phyloP scores from a whole-genome alignment of 805 yeast genomes.

The Metahyphopichia silvanorum region DNA sequence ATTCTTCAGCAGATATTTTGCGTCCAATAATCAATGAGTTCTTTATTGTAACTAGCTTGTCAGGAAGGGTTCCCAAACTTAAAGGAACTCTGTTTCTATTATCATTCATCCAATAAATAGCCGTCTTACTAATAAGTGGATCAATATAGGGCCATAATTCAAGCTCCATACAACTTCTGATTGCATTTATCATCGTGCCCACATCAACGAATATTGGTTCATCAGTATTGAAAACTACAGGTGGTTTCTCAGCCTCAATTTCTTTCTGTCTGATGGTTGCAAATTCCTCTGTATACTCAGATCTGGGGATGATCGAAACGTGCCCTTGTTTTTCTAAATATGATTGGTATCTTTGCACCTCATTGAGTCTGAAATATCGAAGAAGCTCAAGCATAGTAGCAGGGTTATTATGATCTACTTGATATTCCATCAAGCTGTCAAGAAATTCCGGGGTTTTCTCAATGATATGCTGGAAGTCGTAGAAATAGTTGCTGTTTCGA shows the following conservation, averaged over 20 bases:
- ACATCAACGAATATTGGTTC: constrained; percentile 14
- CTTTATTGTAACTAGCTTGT: constrained; percentile 1
- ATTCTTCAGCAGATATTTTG: constrained; percentile 7
- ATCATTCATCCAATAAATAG: constrained; percentile 10
- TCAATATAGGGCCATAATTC: constrained; percentile 27
- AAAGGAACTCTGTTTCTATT: constrained; percentile 6
- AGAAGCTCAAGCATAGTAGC: constrained; percentile 21
- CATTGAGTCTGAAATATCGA: constrained; percentile 22
- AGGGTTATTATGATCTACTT: constrained; percentile 14
- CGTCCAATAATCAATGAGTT: constrained; percentile 10
- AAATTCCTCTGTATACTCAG: no score
- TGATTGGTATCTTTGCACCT: constrained; percentile 19
- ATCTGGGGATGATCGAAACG: constrained; percentile 22
- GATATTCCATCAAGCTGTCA: constrained; percentile 21
- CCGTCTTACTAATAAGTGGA: constrained; percentile 27
- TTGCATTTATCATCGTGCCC: constrained; percentile 21
- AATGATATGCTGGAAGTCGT: constrained; percentile 21
- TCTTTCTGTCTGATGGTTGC: neutral
- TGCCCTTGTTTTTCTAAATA: constrained; percentile 14
- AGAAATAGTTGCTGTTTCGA: constrained; percentile 4
- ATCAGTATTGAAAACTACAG: constrained; percentile 7
- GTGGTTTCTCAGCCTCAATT: constrained; percentile 3
- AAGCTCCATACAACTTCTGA: constrained; percentile 25
- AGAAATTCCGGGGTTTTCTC: constrained; percentile 29
- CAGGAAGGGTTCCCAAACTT: constrained; percentile 7